phyloP scores from a whole-genome alignment of 495 filamentous ascomycete genomes.

The Oidiodendron maius region DNA sequence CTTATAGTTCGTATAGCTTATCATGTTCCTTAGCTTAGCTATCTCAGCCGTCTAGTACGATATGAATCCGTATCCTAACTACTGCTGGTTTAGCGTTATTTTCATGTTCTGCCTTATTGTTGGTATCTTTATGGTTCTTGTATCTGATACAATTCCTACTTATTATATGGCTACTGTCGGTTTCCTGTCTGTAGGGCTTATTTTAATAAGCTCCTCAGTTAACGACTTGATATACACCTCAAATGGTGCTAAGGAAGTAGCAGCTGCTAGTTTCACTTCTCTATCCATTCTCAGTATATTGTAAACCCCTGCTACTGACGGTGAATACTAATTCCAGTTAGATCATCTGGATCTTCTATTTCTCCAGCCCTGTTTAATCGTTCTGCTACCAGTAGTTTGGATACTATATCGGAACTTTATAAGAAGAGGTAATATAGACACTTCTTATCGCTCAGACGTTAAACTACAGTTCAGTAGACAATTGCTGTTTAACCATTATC shows the following conservation, averaged over 20 bases:
- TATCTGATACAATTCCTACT: constrained; percentile 71
- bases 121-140: constrained; percentile 73
- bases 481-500: too few species aligned
- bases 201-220: constrained; percentile 76
- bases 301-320: constrained; percentile 9
- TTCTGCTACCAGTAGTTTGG: too few species aligned
- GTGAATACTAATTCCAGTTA: background rate
- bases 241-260: constrained; percentile 70
- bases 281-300: constrained; percentile 88
- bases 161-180: constrained; percentile 92
- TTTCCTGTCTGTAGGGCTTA: constrained; percentile 74
- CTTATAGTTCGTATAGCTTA: constrained; percentile 89
- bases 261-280: constrained; percentile 87
- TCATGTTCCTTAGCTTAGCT: constrained; percentile 79
- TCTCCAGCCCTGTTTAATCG: background rate
- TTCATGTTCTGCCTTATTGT: constrained; percentile 79
- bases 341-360: background rate
- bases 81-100: constrained; percentile 81
- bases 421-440: too few species aligned
- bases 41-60: constrained; percentile 58
- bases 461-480: too few species aligned
- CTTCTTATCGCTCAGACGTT: too few species aligned
- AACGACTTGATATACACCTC: constrained; percentile 72
- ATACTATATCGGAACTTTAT: background rate
- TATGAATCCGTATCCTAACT: constrained; percentile 61